Percentiles rank a stretch among this genome's conserved stretches.
Conservation (phyloP, 75 land plant genomes). For the Chamaecyparis obtusa region DNA sequence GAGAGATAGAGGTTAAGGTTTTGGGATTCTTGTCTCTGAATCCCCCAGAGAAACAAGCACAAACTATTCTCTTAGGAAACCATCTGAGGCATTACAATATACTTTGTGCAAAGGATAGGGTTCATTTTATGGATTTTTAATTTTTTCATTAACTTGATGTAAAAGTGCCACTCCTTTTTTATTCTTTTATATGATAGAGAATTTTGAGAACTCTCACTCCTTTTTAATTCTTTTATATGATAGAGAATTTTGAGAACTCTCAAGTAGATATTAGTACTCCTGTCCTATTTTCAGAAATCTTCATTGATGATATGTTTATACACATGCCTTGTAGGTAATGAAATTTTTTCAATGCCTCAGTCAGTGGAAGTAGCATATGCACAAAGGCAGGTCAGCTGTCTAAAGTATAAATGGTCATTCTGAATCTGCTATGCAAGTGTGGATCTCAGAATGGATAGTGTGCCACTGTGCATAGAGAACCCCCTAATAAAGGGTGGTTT, state of each 20-base stretch:
- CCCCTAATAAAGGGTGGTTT: not conserved
- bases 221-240: not conserved
- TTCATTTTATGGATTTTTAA: conserved; percentile 7
- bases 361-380: conserved; percentile 41
- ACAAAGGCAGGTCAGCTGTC: not conserved
- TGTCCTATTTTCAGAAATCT: not conserved
- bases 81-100: conserved; percentile 48
- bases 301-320: not conserved
- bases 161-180: not conserved
- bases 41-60: conserved; percentile 68
- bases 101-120: not conserved
- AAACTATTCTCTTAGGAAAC: conserved; percentile 58
- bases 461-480: conserved; percentile 4
- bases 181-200: too few species aligned
- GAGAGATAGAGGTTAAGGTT: conserved; percentile 48
- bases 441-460: not conserved
- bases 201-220: too few species aligned
- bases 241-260: not conserved
- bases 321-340: conserved; percentile 44
- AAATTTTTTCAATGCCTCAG: conserved; percentile 57
- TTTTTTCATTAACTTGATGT: not conserved
- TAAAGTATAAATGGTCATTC: conserved; percentile 2
- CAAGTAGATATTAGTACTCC: not conserved
- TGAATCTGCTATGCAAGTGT: not conserved
- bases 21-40: conserved; percentile 69